Percentiles rank a stretch among this genome's conserved stretches.
These are phyloP conservation scores for Gonium pectorale DNA, from an alignment of 139 green algal genomes.

Conservation along the genomic window DNA sequence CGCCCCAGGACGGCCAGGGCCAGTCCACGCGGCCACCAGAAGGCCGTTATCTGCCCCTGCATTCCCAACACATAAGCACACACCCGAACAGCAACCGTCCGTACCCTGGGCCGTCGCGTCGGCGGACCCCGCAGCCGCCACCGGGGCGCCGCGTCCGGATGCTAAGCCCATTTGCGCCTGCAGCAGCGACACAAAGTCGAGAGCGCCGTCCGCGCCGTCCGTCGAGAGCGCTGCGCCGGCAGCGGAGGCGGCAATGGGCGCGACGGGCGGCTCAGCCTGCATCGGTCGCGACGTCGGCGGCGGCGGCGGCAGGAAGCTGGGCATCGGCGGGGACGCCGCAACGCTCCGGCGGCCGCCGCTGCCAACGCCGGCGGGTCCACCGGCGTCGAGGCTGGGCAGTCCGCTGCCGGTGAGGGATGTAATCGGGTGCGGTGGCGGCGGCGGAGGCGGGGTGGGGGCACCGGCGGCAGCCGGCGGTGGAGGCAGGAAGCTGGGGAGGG, in stretches of 20 bases:
- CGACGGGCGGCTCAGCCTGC: not conserved
- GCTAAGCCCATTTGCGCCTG: constrained; percentile 13
- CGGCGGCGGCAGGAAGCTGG: constrained; percentile 1
- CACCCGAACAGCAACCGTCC: not conserved
- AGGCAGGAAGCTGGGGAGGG: not conserved
- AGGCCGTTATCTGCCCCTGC: too few relatives aligned
- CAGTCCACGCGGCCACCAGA: too few relatives aligned
- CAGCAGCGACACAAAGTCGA: constrained; percentile 39
- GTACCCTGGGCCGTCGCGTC: not conserved
- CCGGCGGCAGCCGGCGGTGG: not conserved
- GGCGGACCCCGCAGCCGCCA: not conserved
- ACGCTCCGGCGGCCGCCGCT: not conserved
- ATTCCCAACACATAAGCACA: too few relatives aligned
- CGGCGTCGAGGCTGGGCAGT: constrained; percentile 10
- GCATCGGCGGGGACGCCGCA: not conserved
- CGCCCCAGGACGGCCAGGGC: too few relatives aligned
- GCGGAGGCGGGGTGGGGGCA: not conserved
- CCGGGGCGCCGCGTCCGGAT: not conserved
- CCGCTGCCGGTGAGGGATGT: not conserved
- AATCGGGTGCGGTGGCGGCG: not conserved
- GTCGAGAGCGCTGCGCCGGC: too few relatives aligned
- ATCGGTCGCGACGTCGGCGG: not conserved
- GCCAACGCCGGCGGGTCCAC: not conserved
- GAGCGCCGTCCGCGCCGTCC: not conserved
- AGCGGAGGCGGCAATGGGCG: not conserved